Evolutionary conservation across 805 yeast species (phyloP), one percentile per base, ranked within the genome.

Genomic region (Suhomyces prunicola): DNA sequence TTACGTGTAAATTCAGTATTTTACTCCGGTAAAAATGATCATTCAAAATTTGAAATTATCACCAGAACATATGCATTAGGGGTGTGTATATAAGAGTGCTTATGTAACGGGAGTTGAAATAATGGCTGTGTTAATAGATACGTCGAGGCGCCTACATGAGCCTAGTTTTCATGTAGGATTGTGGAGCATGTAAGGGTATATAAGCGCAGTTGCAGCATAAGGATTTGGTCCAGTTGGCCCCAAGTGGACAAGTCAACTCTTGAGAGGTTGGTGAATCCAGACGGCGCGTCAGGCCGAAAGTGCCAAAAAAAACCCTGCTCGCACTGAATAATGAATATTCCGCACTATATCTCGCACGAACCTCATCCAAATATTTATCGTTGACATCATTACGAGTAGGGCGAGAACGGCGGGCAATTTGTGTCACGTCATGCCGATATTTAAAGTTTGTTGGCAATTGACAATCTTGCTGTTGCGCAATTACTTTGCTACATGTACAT

Each of bases 1-100:
- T 39, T 19, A 39, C 42, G 42, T 39, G 42, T 17, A 39, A 39
- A 39, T 19, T 39, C 42, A 19, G 9, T 39, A 17, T 39, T 39
- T 36, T 36, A 36, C 33, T 36, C 22, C 22, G 41, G 42, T 42
- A 48, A 48, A 48, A 48, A 27, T 48, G 51, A 48, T 48, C 51
- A 48, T 42, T 48, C 51, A 48, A 48, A 48, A 19, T 47, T 48
- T 42, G 41, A 29, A 47, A 27, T 19, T 36, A 23, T 35, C 49
- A 35, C 49, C 46, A 42, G 46, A 42, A 42, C 19, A 12, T 23
- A 42, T 42, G 46, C 46, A 22, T 17, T 8, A 9, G 6, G 24
- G 46, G 31, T 42, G 46, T 42, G 46, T 42, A 42, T 24, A 42
- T 24, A 42, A 17, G n/a, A 10, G 27, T 24, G 46, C 46, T 42